phyloP scores from a whole-genome alignment of 495 filamentous ascomycete species.

The Penicillium samsonianum region DNA sequence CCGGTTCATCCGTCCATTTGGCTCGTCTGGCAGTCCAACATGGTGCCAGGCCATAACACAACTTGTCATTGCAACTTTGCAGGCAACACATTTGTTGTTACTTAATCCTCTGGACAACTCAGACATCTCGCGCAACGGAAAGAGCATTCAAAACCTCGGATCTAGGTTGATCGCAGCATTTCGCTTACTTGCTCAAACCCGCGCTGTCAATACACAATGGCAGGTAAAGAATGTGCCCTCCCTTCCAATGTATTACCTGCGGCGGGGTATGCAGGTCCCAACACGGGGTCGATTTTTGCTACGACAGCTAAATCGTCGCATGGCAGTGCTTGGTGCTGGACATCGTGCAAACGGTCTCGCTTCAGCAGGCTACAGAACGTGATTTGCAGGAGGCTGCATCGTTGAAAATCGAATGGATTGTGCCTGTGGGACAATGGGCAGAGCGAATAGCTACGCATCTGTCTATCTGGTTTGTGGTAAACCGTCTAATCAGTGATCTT shows the following conservation, averaged over 20 bases:
- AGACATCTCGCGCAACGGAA: neutral
- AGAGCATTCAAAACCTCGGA: neutral
- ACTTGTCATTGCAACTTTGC: constrained; percentile 8
- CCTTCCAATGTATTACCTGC: constrained; percentile 7
- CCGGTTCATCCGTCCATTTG: constrained; percentile 9
- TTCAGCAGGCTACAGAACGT: neutral
- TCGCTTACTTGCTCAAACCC: constrained; percentile 2
- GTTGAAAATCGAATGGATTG: neutral
- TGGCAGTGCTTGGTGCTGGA: constrained; percentile 15
- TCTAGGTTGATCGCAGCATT: neutral
- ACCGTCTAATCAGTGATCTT: constrained; percentile 2
- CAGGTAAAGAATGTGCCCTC: constrained; percentile 14
- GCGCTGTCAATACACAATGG: constrained; percentile 6
- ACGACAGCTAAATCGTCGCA: constrained; percentile 4
- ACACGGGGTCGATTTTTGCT: constrained; percentile 4
- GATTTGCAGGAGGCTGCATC: neutral
- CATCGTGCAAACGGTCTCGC: neutral
- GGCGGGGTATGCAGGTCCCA: neutral
- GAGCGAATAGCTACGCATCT: constrained; percentile 5
- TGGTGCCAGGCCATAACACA: constrained; percentile 13
- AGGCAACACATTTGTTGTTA: constrained; percentile 10
- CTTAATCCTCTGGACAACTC: constrained; percentile 1
- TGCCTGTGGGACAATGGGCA: constrained; percentile 5
- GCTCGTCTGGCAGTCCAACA: constrained; percentile 8
- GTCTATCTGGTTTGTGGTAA: constrained; percentile 10